A percentile compares a stretch with the other conserved stretches of the same genome.
Evolutionary conservation across 257 asterid genomes (phyloP).

Genomic region (Solanum chaucha): DNA sequence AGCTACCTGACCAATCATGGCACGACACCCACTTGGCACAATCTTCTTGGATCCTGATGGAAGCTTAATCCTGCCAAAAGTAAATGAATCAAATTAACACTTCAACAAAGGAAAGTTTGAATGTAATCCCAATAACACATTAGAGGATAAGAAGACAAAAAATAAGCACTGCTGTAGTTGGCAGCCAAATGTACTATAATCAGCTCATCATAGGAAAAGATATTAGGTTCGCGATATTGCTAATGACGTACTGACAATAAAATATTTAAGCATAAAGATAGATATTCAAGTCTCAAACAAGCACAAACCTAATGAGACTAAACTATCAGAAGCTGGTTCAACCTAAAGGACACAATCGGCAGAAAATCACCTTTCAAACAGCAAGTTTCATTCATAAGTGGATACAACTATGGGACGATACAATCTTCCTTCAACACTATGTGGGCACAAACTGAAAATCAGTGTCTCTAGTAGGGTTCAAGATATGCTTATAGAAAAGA

Average conservation of each 20-base stretch:
- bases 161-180: too few species aligned
- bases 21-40: conserved; percentile 66
- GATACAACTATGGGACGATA: not conserved
- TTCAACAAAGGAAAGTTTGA: not conserved
- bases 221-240: not conserved
- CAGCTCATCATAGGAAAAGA: not conserved
- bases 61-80: conserved; percentile 44
- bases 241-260: not conserved
- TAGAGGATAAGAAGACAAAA: not conserved
- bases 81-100: not conserved
- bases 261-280: not conserved
- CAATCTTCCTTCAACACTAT: not conserved
- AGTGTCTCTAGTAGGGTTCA: not conserved
- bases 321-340: not conserved
- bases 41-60: conserved; percentile 82
- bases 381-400: not conserved
- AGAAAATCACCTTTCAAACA: not conserved
- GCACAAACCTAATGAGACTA: not conserved
- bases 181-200: not conserved
- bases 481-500: not conserved
- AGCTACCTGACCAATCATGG: conserved; percentile 85
- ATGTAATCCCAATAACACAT: not conserved
- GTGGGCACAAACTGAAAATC: not conserved
- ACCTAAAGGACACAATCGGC: not conserved
- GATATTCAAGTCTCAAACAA: not conserved